These are phyloP conservation scores for Phytophthora brassicae DNA, from an alignment of 352 stramenopile genomes.

Conservation along the genomic window DNA sequence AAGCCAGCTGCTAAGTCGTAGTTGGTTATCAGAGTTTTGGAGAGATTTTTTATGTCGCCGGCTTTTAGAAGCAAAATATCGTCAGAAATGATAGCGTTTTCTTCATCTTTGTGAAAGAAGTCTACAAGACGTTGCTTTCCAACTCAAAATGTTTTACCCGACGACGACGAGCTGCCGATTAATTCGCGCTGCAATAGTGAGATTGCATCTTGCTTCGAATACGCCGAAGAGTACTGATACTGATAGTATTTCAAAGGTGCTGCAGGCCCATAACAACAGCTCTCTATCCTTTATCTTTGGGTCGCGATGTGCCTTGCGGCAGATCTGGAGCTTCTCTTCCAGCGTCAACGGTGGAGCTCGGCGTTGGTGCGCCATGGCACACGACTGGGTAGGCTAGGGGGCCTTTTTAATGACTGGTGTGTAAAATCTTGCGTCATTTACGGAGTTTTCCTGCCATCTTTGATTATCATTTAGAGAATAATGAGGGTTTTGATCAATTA, in stretches of 20 bases:
- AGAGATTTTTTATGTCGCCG: constrained; percentile 4
- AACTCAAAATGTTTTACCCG: not conserved
- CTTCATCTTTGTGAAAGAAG: constrained; percentile 4
- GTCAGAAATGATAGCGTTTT: constrained; percentile 2
- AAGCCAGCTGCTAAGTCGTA: constrained; percentile 14
- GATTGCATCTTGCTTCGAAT: not conserved
- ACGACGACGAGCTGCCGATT: not conserved
- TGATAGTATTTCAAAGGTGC: no score
- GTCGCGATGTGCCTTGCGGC: no score
- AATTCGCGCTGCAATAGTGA: not conserved
- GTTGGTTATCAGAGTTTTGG: constrained; percentile 1
- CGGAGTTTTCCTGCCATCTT: not conserved
- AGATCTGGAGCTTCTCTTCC: no score
- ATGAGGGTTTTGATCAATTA: no score
- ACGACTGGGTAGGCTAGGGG: no score
- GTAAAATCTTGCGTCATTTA: constrained; percentile 1
- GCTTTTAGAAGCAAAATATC: constrained; percentile 5
- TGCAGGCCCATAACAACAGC: no score
- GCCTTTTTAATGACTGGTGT: no score
- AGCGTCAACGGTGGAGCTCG: no score
- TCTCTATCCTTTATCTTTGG: no score
- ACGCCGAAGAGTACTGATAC: no score
- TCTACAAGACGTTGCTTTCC: constrained; percentile 1
- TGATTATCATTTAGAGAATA: constrained; percentile 1
- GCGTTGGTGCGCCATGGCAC: no score